Conservation (phyloP, 148 eudicot genomes). For the Persicaria maculosa region DNA sequence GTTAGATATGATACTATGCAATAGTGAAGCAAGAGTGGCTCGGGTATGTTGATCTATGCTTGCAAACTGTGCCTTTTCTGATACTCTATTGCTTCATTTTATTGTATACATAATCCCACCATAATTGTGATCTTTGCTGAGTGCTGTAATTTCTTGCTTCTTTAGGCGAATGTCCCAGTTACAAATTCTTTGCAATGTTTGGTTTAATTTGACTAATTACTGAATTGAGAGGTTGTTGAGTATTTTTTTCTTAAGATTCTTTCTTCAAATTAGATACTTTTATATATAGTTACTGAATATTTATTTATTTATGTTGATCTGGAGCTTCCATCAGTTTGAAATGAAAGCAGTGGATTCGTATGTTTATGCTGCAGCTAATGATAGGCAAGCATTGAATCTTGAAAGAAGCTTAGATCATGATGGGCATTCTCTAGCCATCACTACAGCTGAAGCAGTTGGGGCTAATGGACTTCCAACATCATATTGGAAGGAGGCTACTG, state of each 20-base stretch:
- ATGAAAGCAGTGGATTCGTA: not conserved
- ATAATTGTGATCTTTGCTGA: not conserved
- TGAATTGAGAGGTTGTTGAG: not conserved
- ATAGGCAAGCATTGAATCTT: constrained; percentile 49
- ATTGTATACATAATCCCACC: not conserved
- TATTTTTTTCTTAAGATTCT: not conserved
- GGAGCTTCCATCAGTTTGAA: not conserved
- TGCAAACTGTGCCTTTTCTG: not conserved
- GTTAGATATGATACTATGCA: not conserved
- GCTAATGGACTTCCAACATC: constrained; percentile 63
- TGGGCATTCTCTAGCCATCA: constrained; percentile 77
- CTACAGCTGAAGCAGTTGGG: constrained; percentile 58
- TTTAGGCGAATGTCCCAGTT: not conserved
- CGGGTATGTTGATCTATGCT: not conserved
- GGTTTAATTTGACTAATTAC: not conserved
- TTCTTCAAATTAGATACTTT: not conserved
- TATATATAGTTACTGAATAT: not conserved
- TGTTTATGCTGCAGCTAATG: constrained; percentile 38
- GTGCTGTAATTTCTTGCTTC: not conserved
- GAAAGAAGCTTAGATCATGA: constrained; percentile 73
- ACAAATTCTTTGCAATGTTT: not conserved
- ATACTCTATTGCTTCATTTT: not conserved
- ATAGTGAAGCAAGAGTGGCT: not conserved
- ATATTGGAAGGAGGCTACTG: constrained; percentile 74
- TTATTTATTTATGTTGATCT: not conserved